Evolutionary conservation across 305 asterid genomes (phyloP).

Genomic region (Fraxinus xanthoxyloides): DNA sequence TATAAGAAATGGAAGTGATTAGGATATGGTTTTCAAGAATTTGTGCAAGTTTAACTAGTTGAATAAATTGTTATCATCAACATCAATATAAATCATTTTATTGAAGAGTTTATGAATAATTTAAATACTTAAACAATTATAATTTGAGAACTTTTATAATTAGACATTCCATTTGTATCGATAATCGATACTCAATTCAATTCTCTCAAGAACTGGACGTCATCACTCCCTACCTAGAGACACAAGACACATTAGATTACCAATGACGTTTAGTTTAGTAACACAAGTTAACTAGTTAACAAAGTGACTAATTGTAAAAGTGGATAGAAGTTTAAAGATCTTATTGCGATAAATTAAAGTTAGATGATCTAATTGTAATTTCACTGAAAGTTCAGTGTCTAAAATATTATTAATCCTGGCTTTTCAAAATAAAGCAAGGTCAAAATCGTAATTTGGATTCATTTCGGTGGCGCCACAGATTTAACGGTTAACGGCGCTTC

Average conservation of each 20-base stretch:
- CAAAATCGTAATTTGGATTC: slow-evolving; percentile 16
- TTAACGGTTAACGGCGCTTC: slow-evolving; percentile 35
- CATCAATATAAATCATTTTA: background rate
- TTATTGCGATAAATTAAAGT: background rate
- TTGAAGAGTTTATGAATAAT: no score
- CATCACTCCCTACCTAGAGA: background rate
- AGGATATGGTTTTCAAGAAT: background rate
- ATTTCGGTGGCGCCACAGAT: slow-evolving; percentile 16
- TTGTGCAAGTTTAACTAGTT: no score
- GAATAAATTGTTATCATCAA: background rate
- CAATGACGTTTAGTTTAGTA: background rate
- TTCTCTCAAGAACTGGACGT: no score
- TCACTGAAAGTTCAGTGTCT: background rate
- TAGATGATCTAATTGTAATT: background rate
- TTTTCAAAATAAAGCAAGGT: slow-evolving; percentile 36
- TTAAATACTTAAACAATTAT: no score
- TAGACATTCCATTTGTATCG: background rate
- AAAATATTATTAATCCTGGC: background rate
- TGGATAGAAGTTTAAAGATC: background rate
- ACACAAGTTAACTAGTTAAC: background rate
- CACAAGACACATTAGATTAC: background rate
- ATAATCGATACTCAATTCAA: background rate
- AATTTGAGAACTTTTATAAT: background rate
- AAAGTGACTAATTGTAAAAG: background rate
- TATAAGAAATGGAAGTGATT: background rate